Conservation (phyloP, 345 rosid genomes). For the Dimocarpus longan region DNA sequence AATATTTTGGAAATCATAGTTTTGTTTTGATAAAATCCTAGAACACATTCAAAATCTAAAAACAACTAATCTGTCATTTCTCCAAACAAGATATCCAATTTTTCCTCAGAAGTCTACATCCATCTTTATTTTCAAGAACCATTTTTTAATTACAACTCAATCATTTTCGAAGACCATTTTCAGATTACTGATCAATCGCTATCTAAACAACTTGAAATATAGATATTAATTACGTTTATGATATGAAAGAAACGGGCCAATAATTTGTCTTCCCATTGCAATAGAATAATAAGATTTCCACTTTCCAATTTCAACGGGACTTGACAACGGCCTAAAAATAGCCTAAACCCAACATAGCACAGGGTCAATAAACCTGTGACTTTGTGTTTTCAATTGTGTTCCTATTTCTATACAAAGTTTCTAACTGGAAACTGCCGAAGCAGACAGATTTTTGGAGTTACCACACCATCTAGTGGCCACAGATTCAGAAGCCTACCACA, state of each 20-base stretch:
- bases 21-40: no score
- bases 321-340: neutral
- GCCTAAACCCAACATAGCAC: constrained; percentile 22
- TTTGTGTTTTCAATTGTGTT: neutral
- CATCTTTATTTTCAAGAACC: no score
- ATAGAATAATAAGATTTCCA: constrained; percentile 18
- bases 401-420: constrained; percentile 38
- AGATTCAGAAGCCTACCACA: neutral
- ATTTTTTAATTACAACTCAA: no score
- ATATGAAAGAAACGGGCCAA: neutral
- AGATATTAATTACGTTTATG: neutral
- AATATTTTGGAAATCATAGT: no score
- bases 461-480: neutral
- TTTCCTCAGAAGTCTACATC: no score
- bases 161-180: no score
- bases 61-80: no score
- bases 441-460: neutral
- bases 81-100: no score
- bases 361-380: constrained; percentile 21
- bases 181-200: no score
- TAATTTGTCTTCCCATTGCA: constrained; percentile 24
- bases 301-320: constrained; percentile 19
- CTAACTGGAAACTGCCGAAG: constrained; percentile 27
- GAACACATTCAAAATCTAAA: no score
- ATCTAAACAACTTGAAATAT: no score